Evolutionary conservation across 2,329 filamentous ascomycete genomes (phyloP), one percentile per base, ranked within the genome.

Genomic region (Fusarium tanahbumbuense): DNA sequence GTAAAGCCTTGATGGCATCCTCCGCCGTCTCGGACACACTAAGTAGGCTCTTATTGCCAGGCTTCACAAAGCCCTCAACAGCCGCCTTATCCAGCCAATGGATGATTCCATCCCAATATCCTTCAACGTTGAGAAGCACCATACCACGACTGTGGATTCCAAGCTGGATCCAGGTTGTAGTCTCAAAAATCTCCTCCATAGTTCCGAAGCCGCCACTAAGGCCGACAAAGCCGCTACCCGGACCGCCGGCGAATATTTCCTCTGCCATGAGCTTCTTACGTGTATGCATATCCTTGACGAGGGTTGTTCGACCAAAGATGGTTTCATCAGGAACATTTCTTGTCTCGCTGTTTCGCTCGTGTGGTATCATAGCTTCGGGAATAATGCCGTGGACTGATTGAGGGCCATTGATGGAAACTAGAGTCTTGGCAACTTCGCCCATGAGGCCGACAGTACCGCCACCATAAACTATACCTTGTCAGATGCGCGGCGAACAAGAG

Each of bases 281-380:
- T 44, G 93, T 94, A 82, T 99, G 96, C 96, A 98, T 99, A 78
- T 98, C 94, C 73, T 89, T 87, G 27, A 98, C 96, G 11, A 98
- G 89, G 0, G 94, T 98, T 15, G 94, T 98, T 45, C 86, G 84
- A 13, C 96, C 96, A 78, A 93, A 99, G 7, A 89, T 80, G 5
- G 81, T 76, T 77, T 89, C 85, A 63, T 91, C 88, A 50, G 91
- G 89, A 56, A 80, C 74, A 13, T 77, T 83, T 74, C 77, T 81
- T 74, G 88, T 88, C 13, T 83, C 86, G 60, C 85, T 84, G 76
- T 90, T 87, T 57, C 88, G 91, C 82, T 98, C 94, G 79, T 91
- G 91, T 70, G 88, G 87, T 45, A 98, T 89, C 8, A 99, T 88
- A 0, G 95, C 92, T 53, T 91, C 88, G 6, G 96, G 96, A 76